Conservation (phyloP, 345 rosid genomes). For the Hirschfeldia incana region DNA sequence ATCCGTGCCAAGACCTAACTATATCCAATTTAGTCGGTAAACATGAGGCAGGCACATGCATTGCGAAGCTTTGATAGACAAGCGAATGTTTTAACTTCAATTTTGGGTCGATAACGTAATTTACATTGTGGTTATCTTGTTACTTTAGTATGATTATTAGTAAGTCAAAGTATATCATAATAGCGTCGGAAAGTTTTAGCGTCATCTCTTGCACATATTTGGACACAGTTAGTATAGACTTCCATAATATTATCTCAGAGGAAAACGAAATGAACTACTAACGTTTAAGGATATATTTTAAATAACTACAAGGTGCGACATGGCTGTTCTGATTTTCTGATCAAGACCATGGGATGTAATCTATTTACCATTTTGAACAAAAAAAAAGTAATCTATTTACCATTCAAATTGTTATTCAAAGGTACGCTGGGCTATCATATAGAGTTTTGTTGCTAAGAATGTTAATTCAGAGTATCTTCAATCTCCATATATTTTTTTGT, state of each 20-base stretch:
- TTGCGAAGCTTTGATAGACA: background rate
- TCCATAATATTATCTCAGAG: background rate
- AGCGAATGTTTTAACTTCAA: background rate
- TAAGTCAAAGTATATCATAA: slow-evolving; percentile 18
- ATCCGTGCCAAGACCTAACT: too few species aligned
- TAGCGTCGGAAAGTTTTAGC: background rate
- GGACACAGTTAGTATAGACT: slow-evolving; percentile 13
- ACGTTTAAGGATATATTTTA: background rate
- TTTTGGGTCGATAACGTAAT: background rate
- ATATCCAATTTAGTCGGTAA: background rate
- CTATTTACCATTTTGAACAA: too few species aligned
- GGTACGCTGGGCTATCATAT: slow-evolving; percentile 26
- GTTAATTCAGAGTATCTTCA: background rate
- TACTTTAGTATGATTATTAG: background rate
- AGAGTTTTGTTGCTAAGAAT: background rate
- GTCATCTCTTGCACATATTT: background rate
- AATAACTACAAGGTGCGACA: slow-evolving; percentile 31
- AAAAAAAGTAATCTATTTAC: too few species aligned
- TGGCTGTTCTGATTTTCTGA: slow-evolving; percentile 7
- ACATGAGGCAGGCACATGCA: background rate
- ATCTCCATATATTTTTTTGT: too few species aligned
- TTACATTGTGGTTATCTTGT: background rate
- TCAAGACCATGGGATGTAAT: slow-evolving; percentile 31
- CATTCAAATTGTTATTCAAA: background rate
- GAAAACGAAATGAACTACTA: background rate